A percentile compares a stretch with the other conserved stretches of the same genome.
Evolutionary conservation across 495 filamentous ascomycete genomes (phyloP).

Genomic region (Neohortaea acidophila): DNA sequence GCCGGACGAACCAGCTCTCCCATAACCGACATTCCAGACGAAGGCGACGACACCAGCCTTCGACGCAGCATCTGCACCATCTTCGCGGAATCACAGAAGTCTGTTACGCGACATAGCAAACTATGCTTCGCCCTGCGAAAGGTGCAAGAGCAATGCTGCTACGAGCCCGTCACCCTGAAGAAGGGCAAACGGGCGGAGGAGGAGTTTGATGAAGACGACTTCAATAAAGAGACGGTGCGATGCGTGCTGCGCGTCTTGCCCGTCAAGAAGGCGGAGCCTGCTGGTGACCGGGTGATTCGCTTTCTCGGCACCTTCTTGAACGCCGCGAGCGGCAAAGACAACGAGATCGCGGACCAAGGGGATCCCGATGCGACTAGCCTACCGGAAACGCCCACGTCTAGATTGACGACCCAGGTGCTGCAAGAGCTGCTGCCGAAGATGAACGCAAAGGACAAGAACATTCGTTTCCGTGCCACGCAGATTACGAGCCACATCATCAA

Average conservation of each 20-base stretch:
- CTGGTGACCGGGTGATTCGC: slow-evolving; percentile 68
- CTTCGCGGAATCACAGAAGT: slow-evolving; percentile 77
- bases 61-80: slow-evolving; percentile 62
- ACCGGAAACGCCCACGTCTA: slow-evolving; percentile 64
- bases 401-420: slow-evolving; percentile 61
- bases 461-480: slow-evolving; percentile 81
- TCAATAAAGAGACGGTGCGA: slow-evolving; percentile 68
- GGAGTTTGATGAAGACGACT: slow-evolving; percentile 64
- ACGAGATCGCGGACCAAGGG: slow-evolving; percentile 31
- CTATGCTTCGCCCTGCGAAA: slow-evolving; percentile 67
- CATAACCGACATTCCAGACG: slow-evolving; percentile 52
- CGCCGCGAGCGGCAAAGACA: slow-evolving; percentile 65
- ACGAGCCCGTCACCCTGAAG: slow-evolving; percentile 45
- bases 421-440: slow-evolving; percentile 53
- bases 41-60: slow-evolving; percentile 53
- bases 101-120: slow-evolving; percentile 78
- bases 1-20: slow-evolving; percentile 46
- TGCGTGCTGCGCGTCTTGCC: slow-evolving; percentile 68
- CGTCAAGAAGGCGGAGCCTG: slow-evolving; percentile 83
- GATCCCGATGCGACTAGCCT: slow-evolving; percentile 43
- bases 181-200: slow-evolving; percentile 27
- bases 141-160: slow-evolving; percentile 76
- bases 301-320: slow-evolving; percentile 77
- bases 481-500: slow-evolving; percentile 78
- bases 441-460: slow-evolving; percentile 72